Evolutionary conservation across 345 rosid species (phyloP), one percentile per base, ranked within the genome.

Genomic region (Dimocarpus longan): DNA sequence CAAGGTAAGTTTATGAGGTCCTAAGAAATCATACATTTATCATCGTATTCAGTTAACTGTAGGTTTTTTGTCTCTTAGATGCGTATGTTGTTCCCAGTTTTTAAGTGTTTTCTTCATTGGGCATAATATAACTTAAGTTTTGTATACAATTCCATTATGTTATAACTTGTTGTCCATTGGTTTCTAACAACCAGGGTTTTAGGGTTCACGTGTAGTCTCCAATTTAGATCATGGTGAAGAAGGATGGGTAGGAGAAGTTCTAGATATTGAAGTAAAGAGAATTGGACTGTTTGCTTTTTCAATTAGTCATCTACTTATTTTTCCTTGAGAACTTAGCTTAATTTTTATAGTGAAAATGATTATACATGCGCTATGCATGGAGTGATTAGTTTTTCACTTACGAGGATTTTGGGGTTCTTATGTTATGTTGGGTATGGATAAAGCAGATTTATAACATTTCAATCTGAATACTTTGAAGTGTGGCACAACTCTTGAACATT

Each of bases 1-100:
- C 94, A 96, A 91, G 99, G 99, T 94, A 85, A 64, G 46, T 71
- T 79, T 10, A 77, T 67, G 64, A 15, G 18, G 15, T 76, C 21
- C 56, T 16, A 48, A 54, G 8, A 32, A 52, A 76, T 68, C 50
- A 59, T 39, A 42, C 60, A 48, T 74, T 54, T 71, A 46, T 43
- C 28, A 48, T 70, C 42, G 37, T 43, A 68, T 69, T 18, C 52
- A 46, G 37, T 24, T 5, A 18, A 32, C 40, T 28, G 52, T 16
- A 15, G 22, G 68, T 57, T 16, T 46, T 18, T 32, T 15, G 19
- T 19, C n/a, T 40, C 56, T 4, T 13, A 32, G 64, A 57, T 6
- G 24, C 10, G 10, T 15, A 39, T 66, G 15, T 32, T 65, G 5
- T 46, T 46, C 8, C 8, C 52, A 46, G 52, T 46, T 64, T 42